phyloP scores from a whole-genome alignment of 2,329 filamentous ascomycete genomes.

The Sclerotinia borealis region DNA sequence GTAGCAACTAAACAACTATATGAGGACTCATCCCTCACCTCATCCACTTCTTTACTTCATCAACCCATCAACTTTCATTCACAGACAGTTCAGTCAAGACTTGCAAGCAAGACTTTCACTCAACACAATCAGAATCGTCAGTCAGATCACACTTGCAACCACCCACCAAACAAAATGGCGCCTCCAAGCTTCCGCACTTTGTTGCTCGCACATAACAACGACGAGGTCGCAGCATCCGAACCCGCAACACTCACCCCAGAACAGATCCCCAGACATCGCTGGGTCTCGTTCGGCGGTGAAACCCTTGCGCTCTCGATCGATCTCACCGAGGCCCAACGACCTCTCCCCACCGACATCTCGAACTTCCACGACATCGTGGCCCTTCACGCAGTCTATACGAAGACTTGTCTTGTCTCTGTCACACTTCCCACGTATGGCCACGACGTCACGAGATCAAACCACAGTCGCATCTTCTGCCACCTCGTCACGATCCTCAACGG shows the following conservation, averaged over 20 bases:
- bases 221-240: neutral
- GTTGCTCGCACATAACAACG: no score
- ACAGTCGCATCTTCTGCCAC: neutral
- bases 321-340: neutral
- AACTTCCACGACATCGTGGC: neutral
- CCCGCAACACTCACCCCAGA: neutral
- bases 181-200: neutral
- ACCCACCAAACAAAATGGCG: neutral
- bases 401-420: neutral
- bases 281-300: neutral
- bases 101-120: neutral
- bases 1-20: neutral
- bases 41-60: neutral
- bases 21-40: neutral
- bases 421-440: neutral
- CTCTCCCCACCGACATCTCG: neutral
- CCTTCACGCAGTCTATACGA: neutral
- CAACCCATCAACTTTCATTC: neutral
- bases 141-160: neutral
- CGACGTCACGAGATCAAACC: neutral
- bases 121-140: neutral
- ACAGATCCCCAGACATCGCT: neutral
- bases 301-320: neutral
- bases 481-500: neutral
- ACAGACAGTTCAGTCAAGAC: neutral